Evolutionary conservation across 2,329 filamentous ascomycete species (phyloP), one percentile per base, ranked within the genome.

Genomic region (Zasmidium cellare): DNA sequence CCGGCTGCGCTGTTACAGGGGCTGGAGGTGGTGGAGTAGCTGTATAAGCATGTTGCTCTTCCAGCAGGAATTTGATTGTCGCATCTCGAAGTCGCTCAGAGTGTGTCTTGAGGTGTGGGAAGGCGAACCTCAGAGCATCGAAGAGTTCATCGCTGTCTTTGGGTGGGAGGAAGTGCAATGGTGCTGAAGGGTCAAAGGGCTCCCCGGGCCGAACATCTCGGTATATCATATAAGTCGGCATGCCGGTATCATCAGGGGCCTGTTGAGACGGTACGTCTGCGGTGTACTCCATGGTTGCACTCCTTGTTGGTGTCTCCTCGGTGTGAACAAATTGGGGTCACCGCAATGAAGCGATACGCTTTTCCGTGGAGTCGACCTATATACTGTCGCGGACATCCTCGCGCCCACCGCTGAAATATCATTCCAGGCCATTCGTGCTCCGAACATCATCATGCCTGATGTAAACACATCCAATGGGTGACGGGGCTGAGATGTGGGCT

Each of bases 131-230:
- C 18, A 74, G 60, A 38, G 72, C 72, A 48, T 72, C 69, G 64
- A 72, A 72, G 9, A 74, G 65, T 51, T 73, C 71, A 49, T 74
- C 72, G 14, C 71, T 74, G 54, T 71, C 71, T 55, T 72, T 72
- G n/a, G 69, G 57, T 19, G 71, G 71, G 58, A 67, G 71, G 67
- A 72, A 73, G 51, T 66, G 59, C 22, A 68, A 64, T 20, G 70
- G 55, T 20, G 67, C 59, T 38, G 67, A 64, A 3, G 66, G 65
- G 58, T 72, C 69, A 58, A 64, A 67, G 6, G 65, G 60, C 41
- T 71, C 57, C 19, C 63, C 64, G 7, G 62, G 41, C 18, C 55
- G 31, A 23, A 59, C 56, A 16, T 70, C 66, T 46, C 70, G 68
- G 65, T 70, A 71, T 63, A 72, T 65, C 57, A 69, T 53, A 62